Evolutionary conservation across 345 rosid species (phyloP).

Genomic region (Kandelia obovata): DNA sequence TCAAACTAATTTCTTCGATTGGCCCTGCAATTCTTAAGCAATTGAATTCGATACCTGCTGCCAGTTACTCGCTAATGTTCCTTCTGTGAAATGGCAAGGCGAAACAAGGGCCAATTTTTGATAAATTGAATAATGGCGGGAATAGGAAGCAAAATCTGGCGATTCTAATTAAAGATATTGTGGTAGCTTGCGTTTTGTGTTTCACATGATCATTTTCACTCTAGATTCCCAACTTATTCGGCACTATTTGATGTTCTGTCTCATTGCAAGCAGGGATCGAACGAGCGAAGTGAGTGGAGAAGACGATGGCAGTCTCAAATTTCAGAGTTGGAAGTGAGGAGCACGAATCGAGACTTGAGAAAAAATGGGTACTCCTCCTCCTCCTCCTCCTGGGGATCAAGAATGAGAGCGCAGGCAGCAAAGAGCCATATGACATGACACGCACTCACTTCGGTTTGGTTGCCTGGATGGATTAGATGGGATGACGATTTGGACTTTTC

Average conservation of each 20-base stretch:
- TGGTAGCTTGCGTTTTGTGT: neutral
- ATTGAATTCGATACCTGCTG: neutral
- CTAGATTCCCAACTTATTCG: neutral
- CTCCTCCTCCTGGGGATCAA: slow-evolving; percentile 22
- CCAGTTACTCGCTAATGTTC: too few species aligned
- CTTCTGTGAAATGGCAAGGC: too few species aligned
- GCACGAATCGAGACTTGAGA: slow-evolving; percentile 2
- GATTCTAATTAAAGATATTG: too few species aligned
- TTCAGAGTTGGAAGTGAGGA: slow-evolving; percentile 19
- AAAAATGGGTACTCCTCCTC: slow-evolving; percentile 22
- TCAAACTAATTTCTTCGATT: too few species aligned
- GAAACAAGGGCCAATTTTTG: too few species aligned
- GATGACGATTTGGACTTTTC: too few species aligned
- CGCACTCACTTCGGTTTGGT: too few species aligned
- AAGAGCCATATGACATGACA: neutral
- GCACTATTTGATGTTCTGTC: neutral
- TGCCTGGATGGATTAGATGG: too few species aligned
- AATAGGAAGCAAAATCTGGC: too few species aligned
- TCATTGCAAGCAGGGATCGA: slow-evolving; percentile 10
- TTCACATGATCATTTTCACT: neutral
- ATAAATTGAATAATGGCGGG: too few species aligned
- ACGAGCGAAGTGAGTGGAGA: slow-evolving; percentile 17
- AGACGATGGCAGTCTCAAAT: slow-evolving; percentile 26
- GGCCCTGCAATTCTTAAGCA: too few species aligned
- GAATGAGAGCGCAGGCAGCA: slow-evolving; percentile 14